These are phyloP conservation scores for Penicillium expansum DNA, from an alignment of 2,329 filamentous ascomycete species.

Conservation along the genomic window DNA sequence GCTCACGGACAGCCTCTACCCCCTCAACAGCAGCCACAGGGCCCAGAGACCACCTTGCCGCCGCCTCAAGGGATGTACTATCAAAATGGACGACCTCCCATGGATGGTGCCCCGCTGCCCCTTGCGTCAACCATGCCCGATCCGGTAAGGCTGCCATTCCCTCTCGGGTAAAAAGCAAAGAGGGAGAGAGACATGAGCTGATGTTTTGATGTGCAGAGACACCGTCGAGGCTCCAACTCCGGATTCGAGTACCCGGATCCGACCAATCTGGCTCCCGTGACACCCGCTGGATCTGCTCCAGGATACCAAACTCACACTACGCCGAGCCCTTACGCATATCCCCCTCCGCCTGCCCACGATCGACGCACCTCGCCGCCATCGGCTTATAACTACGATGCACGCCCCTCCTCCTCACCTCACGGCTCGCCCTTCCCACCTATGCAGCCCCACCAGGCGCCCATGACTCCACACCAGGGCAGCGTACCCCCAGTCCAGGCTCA, in stretches of 20 bases:
- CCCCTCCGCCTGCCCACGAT: conserved; percentile 36
- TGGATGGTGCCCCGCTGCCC: conserved; percentile 33
- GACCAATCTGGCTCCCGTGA: conserved; percentile 48
- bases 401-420: conserved; percentile 45
- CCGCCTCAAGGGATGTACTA: conserved; percentile 43
- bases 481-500: conserved; percentile 3
- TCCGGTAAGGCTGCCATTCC: conserved; percentile 44
- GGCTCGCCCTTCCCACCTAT: conserved; percentile 41
- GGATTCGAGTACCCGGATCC: conserved; percentile 50
- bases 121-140: conserved; percentile 43
- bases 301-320: conserved; percentile 43
- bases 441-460: conserved; percentile 25
- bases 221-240: conserved; percentile 45
- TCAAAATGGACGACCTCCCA: conserved; percentile 34
- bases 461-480: conserved; percentile 25
- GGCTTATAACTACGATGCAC: conserved; percentile 42
- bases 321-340: conserved; percentile 38
- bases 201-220: conserved; percentile 31
- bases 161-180: conserved; percentile 1
- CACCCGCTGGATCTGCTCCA: conserved; percentile 43
- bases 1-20: conserved; percentile 51
- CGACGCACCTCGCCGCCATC: conserved; percentile 47
- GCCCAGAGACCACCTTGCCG: conserved; percentile 38
- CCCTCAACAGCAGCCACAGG: conserved; percentile 43
- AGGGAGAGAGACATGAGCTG: conserved; percentile 1